phyloP scores from a whole-genome alignment of 805 yeast genomes.

The Pichia gijzeniarum region DNA sequence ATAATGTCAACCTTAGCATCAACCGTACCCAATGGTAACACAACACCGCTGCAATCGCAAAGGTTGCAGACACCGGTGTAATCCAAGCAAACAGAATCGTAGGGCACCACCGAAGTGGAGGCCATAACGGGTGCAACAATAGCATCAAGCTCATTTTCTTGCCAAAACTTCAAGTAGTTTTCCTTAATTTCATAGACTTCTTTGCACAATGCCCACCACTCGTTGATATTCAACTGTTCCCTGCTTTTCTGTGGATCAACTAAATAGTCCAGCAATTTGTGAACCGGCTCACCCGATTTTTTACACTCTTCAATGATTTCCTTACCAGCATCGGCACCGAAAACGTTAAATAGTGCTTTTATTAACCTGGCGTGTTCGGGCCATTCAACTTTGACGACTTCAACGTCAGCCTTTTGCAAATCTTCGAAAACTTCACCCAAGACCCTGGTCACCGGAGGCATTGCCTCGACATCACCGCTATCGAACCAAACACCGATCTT shows the following conservation, averaged over 20 bases:
- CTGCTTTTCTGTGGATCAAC: neutral
- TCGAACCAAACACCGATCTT: slow-evolving; percentile 38
- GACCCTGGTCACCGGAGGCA: slow-evolving; percentile 49
- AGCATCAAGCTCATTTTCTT: slow-evolving; percentile 33
- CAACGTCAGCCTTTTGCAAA: slow-evolving; percentile 29
- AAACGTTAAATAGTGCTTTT: slow-evolving; percentile 28
- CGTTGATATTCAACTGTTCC: slow-evolving; percentile 15
- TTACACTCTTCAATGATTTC: slow-evolving; percentile 18
- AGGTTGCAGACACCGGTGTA: slow-evolving; percentile 48
- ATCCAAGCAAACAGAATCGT: slow-evolving; percentile 25
- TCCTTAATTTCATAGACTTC: slow-evolving; percentile 30
- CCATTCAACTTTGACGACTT: slow-evolving; percentile 44
- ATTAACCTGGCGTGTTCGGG: slow-evolving; percentile 30
- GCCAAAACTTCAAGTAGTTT: slow-evolving; percentile 32
- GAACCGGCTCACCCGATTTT: slow-evolving; percentile 23
- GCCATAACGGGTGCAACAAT: slow-evolving; percentile 37
- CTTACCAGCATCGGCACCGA: slow-evolving; percentile 38
- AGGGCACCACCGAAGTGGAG: slow-evolving; percentile 32
- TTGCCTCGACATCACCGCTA: slow-evolving; percentile 39
- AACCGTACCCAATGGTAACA: slow-evolving; percentile 52
- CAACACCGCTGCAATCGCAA: slow-evolving; percentile 44
- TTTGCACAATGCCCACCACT: slow-evolving; percentile 38
- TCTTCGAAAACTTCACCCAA: slow-evolving; percentile 25
- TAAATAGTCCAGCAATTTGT: slow-evolving; percentile 17
- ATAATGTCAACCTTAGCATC: slow-evolving; percentile 35